Conservation (phyloP, 352 stramenopile species). For the Phytophthora megakarya region DNA sequence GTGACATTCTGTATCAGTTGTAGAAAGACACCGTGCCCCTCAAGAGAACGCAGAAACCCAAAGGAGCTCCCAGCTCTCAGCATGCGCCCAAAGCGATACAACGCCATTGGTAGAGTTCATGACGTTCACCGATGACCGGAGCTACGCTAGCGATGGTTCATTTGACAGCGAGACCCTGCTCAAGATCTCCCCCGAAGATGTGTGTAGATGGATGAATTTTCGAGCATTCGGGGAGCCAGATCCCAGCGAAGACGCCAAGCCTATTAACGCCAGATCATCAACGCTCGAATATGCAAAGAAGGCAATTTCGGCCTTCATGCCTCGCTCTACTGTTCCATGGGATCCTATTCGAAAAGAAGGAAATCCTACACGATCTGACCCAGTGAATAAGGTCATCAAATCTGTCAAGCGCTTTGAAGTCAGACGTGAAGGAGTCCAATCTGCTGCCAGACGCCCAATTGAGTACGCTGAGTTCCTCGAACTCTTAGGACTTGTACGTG, state of each 20-base stretch:
- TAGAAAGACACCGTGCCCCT: too few species aligned
- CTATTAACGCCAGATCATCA: neutral
- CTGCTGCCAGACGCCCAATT: conserved; percentile 1
- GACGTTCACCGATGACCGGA: too few species aligned
- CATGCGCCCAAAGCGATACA: too few species aligned
- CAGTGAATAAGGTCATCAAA: conserved; percentile 15
- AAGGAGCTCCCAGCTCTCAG: too few species aligned
- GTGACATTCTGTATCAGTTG: too few species aligned
- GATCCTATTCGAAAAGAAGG: conserved; percentile 7
- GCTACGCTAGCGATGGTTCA: too few species aligned
- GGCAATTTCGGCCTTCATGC: conserved; percentile 14
- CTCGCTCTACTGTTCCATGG: neutral
- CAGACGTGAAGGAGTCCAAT: conserved; percentile 7
- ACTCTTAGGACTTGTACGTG: neutral
- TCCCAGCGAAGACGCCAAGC: neutral
- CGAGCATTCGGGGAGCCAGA: too few species aligned
- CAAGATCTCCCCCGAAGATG: too few species aligned
- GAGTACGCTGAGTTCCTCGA: conserved; percentile 16
- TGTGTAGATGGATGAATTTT: too few species aligned
- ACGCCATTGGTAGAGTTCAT: too few species aligned
- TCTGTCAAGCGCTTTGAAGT: conserved; percentile 18
- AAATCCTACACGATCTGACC: conserved; percentile 11
- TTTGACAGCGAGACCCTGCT: too few species aligned
- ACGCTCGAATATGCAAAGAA: conserved; percentile 20
- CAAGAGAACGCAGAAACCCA: too few species aligned